Evolutionary conservation across 108 stramenopile species (phyloP).

Genomic region (Aurantiochytrium sp.): DNA sequence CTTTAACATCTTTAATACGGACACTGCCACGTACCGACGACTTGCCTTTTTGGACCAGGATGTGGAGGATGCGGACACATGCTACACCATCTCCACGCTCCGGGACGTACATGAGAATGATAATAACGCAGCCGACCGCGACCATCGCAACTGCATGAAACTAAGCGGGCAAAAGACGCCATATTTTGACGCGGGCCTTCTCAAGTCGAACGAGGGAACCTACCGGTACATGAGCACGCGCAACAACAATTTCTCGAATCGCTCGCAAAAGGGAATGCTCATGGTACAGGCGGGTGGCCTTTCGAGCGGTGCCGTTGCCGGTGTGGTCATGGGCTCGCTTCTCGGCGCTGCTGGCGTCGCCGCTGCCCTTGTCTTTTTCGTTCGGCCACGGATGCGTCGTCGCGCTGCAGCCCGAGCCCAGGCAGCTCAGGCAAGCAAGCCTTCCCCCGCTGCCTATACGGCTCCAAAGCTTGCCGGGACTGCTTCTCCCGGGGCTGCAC

Average conservation of each 20-base stretch:
- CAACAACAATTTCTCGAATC: conserved; percentile 49
- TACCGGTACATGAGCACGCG: conserved; percentile 31
- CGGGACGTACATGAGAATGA: conserved; percentile 22
- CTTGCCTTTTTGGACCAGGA: conserved; percentile 35
- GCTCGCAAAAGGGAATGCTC: conserved; percentile 24
- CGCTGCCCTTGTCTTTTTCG: neutral
- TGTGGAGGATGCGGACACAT: neutral
- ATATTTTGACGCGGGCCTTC: conserved; percentile 40
- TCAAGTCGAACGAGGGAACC: conserved; percentile 17
- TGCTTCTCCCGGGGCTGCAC: no score
- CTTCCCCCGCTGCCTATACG: no score
- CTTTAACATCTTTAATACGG: neutral
- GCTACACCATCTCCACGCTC: conserved; percentile 24
- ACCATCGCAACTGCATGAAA: conserved; percentile 46
- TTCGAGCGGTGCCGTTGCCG: neutral
- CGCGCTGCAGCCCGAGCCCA: no score
- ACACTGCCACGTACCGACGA: neutral
- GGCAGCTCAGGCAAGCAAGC: no score
- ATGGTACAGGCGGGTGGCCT: neutral
- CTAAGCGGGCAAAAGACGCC: conserved; percentile 35
- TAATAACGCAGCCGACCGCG: conserved; percentile 35
- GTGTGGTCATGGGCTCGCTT: neutral
- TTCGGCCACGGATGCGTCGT: neutral
- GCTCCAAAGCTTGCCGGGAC: no score
- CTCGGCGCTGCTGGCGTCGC: neutral